Base-by-base conservation (phyloP, 306 rosid genomes). In the Lathyrus aphaca region DNA sequence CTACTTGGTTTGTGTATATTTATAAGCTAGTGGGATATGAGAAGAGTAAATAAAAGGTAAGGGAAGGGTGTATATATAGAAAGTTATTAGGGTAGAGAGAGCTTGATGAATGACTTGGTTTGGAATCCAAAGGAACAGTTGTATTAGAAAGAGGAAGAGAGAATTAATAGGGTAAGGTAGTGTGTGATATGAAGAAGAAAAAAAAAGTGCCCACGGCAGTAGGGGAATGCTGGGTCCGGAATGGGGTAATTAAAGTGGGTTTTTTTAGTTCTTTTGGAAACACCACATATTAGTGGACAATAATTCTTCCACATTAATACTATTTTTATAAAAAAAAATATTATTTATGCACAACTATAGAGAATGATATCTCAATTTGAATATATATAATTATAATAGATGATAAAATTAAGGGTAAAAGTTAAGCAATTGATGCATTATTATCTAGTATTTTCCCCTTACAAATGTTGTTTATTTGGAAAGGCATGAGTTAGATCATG, bases 171-270 rank as follows among this genome's bases (percentile, higher is more conserved):
- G 75, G 64, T 53, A 55, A 68, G 77, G 82, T 57, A 56, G 64
- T 54, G 39, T 25, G 27, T 25, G 27, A 68, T 57, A 76, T 19
- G 39, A 30, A 29, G 48, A 37, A n/a, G n/a, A 57, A 58, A 42
- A 39, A 38, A 68, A 76, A 63, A 82, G 89, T 82, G 95, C 83
- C 75, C 78, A 80, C 78, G 79, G 85, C 77, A 56, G 82, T 84
- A 75, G 73, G 74, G 70, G 72, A 82, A 78, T 82, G 83, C 82
- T 85, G 93, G 97, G 94, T 65, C 93, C 91, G 58, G 44, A 78
- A 64, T 44, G 42, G 46, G 42, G 46, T 69, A 78, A 77, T 79
- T 19, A 75, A 82, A 81, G 72, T 38, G 60, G 72, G 68, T 3
- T 50, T 84, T 70, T 65, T 65, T 55, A 16, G 67, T 56, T 70